phyloP scores from a whole-genome alignment of 352 stramenopile genomes.

The Heterotrichella gracilis region DNA sequence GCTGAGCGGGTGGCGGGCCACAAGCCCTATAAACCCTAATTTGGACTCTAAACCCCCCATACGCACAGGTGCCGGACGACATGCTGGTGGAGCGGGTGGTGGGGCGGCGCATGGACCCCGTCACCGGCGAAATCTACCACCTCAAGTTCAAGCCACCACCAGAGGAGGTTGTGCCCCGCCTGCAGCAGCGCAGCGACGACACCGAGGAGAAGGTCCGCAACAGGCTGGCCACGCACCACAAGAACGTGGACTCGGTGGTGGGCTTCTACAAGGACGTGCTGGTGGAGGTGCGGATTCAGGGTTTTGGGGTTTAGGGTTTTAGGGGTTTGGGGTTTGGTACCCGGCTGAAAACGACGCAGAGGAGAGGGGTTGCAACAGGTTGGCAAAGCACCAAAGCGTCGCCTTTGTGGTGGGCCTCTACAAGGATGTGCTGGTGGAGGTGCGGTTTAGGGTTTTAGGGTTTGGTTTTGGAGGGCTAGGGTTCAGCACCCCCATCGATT shows the following conservation, averaged over 20 bases:
- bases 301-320: too few relatives aligned
- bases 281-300: too few relatives aligned
- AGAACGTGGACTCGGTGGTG: conserved; percentile 36
- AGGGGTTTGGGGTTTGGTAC: too few relatives aligned
- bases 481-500: too few relatives aligned
- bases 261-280: conserved; percentile 35
- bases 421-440: conserved; percentile 32
- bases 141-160: conserved; percentile 37
- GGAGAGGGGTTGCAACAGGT: conserved; percentile 42
- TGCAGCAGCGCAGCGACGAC: conserved; percentile 51
- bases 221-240: conserved; percentile 37
- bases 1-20: too few relatives aligned
- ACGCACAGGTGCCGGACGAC: conserved; percentile 54
- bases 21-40: too few relatives aligned
- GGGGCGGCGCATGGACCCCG: conserved; percentile 37
- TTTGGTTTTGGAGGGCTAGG: too few relatives aligned
- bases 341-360: conserved; percentile 70
- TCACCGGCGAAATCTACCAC: conserved; percentile 53
- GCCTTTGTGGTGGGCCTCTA: conserved; percentile 36
- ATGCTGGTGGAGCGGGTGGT: conserved; percentile 41
- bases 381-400: conserved; percentile 40
- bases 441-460: too few relatives aligned
- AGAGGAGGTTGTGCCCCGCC: conserved; percentile 28
- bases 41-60: too few relatives aligned
- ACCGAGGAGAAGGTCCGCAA: conserved; percentile 51